phyloP scores from a whole-genome alignment of 2,329 filamentous ascomycete species.

The Epichloe amarillans region DNA sequence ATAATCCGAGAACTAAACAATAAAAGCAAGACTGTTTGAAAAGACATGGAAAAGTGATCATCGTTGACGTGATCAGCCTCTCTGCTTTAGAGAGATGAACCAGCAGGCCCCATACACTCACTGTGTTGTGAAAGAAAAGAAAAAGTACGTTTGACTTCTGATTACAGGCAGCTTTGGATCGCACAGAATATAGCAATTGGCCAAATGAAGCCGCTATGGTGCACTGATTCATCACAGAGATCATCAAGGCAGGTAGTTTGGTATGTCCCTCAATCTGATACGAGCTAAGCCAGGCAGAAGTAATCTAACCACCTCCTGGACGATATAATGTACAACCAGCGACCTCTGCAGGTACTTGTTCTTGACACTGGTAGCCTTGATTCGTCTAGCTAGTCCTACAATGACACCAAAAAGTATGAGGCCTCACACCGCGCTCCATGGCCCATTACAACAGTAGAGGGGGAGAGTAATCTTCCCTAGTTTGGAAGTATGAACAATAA shows the following conservation, averaged over 20 bases:
- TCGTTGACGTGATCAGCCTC: too few species aligned
- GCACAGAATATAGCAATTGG: too few species aligned
- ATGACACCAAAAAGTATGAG: constrained; percentile 8
- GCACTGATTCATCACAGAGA: neutral
- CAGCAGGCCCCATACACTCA: too few species aligned
- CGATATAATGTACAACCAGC: constrained; percentile 10
- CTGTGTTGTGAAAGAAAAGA: too few species aligned
- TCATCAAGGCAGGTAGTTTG: neutral
- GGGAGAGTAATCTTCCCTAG: constrained; percentile 1
- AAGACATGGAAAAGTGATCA: too few species aligned
- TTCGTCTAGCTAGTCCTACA: constrained; percentile 10
- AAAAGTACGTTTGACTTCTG: too few species aligned
- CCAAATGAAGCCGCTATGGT: too few species aligned
- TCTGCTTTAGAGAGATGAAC: too few species aligned
- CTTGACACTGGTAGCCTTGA: neutral
- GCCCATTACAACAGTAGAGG: constrained; percentile 8
- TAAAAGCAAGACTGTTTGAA: too few species aligned
- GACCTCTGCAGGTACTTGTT: constrained; percentile 5
- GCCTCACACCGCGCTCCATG: constrained; percentile 4
- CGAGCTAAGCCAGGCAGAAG: constrained; percentile 2
- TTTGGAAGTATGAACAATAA: constrained; percentile 10
- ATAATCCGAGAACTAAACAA: too few species aligned
- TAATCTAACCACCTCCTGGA: constrained; percentile 6
- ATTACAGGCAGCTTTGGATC: too few species aligned
- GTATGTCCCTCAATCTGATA: constrained; percentile 3